Evolutionary conservation across 2,329 filamentous ascomycete genomes (phyloP), one percentile per base, ranked within the genome.

Genomic region (Thermochaetoides dissita): DNA sequence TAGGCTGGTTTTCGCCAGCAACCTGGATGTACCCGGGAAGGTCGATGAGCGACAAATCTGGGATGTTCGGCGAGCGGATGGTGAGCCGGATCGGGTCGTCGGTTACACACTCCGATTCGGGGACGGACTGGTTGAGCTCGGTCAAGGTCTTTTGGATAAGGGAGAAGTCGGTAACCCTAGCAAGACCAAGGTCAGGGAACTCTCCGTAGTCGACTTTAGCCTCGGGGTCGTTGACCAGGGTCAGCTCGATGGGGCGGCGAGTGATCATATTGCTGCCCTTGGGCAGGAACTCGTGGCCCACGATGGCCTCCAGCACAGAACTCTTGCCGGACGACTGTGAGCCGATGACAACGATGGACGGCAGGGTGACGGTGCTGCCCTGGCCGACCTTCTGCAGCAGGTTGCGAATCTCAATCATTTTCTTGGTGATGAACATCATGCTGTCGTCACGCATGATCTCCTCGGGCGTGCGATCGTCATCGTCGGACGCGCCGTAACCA

Each of bases 241-340:
- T 98, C 43, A 98, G 71, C 63, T 98, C 91, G 57, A 98, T 98
- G 0, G 91, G 91, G 46, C 91, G 73, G 34, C 93, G 75, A 7
- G 91, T 98, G 39, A 98, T 91, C 91, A 98, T 98, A 56, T 98
- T 98, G 35, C 81, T 80, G n/a, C 91, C 91, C 62, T 98, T 98
- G 6, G 91, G 93, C 37, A 98, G 66, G 52, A 98, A 98, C 55
- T 98, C 91, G 57, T 98, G 91, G 6, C 91, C 93, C 42, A 98
- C 93, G 47, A 98, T 94, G 12, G 91, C 85, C 61, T 98, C 91
- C 38, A 98, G 62, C 1, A 98, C 91, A 1, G 91, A 98, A 57
- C 89, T 96, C 66, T 98, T 98, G 34, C 91, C 91, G 0, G 91
- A 96, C 0, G 91, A 98, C 59, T 98, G 91, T 2, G 91, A 98